Evolutionary conservation across 768 basidiomycete genomes (phyloP), one percentile per base, ranked within the genome.

Genomic region (Mycena filopes): DNA sequence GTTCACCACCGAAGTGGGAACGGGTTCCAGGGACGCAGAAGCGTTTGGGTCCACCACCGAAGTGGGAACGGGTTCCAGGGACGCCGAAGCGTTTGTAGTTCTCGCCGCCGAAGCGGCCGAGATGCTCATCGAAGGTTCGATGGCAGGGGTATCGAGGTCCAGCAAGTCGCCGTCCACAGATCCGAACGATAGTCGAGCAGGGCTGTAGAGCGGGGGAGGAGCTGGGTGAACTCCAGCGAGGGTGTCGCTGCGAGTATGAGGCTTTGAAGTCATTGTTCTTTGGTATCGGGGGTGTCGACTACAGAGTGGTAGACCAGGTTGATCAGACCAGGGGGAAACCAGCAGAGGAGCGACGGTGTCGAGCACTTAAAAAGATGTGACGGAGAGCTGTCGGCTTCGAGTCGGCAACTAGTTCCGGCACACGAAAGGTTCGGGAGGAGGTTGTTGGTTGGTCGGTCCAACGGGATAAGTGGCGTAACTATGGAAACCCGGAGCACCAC

Each of bases 261-360:
- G 54, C 13, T 59, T 26, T 36, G 40, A 40, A 41, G 46, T 21
- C 25, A 46, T 10, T 21, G 38, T 59, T 40, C 31, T 40, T 47
- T 41, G 46, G 47, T 25, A 16, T 2, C 38, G 5, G 23, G 20
- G 28, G 36, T 20, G 57, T 59, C 57, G 57, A 16, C 29, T 23
- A 23, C 55, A 41, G 29, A 20, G 46, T 36, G 56, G 57, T 59
- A 41, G 23, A 9, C 46, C 11, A 4, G 47, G 57, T 59, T 59
- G 57, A 59, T 59, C 45, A 48, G 38, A 59, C 57, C 57, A 26
- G 21, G 57, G 15, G 47, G 46, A 20, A 47, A 58, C 56, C 56
- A 48, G 46, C 45, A 10, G 33, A 48, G 56, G 5, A 58, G 45
- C 42, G 55, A 57, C 55, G 55, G 18, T n/a, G n/a, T n/a, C n/a